Evolutionary conservation across 306 rosid genomes (phyloP), one percentile per base, ranked within the genome.

Genomic region (Gastrolobium bilobum): DNA sequence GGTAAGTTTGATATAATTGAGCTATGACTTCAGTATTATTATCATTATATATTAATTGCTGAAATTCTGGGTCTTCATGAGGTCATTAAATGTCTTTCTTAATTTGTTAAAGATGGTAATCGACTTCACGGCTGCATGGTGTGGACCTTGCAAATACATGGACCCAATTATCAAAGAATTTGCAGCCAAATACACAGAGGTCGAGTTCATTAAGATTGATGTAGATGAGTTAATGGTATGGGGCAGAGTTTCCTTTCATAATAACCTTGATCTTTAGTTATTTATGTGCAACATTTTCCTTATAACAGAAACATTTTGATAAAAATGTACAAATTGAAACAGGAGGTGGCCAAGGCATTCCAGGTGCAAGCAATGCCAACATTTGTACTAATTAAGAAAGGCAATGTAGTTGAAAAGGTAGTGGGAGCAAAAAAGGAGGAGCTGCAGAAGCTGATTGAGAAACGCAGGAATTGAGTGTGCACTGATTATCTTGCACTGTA

Each of bases 41-140:
- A 20, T 20, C 26, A 20, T n/a, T n/a, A n/a, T 20, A 20, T 0
- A 37, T 48, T 14, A 13, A 40, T 4, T 7, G 30, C 31, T 62
- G 31, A 62, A 35, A 4, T 4, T 34, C 30, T 20, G 1, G 6
- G 13, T 5, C n/a, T 38, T 43, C 15, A n/a, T 30, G 51, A 2
- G 6, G 20, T 8, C 56, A 1, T 73, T 39, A 29, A 29, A 11
- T 0, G 2, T 4, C 3, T 35, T 9, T 4, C 30, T 47, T 14
- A 66, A 43, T 48, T 48, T 0, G 0, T 37, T 52, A 65, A 53
- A 91, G 96, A 11, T 86, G 84, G 91, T 91, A 88, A 78, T 91
- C 7, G 89, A 89, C 67, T 91, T 91, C 84, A 78, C 93, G 29
- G 93, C 96, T 51, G 60, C 89, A 1, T 91, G 93, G 93, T 91